Conservation (phyloP, 1,284 basidiomycete species). For the Vanrija pseudolonga region DNA sequence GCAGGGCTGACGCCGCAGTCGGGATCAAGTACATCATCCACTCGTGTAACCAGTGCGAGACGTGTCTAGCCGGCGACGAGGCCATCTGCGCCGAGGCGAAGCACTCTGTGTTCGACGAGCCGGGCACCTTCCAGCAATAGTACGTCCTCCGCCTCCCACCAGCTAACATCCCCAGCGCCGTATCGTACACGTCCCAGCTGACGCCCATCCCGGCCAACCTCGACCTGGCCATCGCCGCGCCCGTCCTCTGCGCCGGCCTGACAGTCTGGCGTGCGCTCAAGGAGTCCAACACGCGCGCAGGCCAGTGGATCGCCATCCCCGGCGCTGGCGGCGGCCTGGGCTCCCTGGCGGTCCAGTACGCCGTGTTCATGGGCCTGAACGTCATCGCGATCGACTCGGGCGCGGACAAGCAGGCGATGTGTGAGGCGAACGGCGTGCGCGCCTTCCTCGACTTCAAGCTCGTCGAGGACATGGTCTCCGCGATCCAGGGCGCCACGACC, state of each 20-base stretch:
- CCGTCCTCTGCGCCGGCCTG: slow-evolving; percentile 68
- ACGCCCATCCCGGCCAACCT: slow-evolving; percentile 68
- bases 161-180: slow-evolving; percentile 3
- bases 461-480: slow-evolving; percentile 30
- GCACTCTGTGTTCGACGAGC: slow-evolving; percentile 64
- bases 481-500: slow-evolving; percentile 55
- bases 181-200: slow-evolving; percentile 60
- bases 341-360: slow-evolving; percentile 65
- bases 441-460: slow-evolving; percentile 72
- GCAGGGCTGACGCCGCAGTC: slow-evolving; percentile 62
- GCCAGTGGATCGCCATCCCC: slow-evolving; percentile 72
- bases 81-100: slow-evolving; percentile 57
- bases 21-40: slow-evolving; percentile 78
- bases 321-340: slow-evolving; percentile 50
- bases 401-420: slow-evolving; percentile 66
- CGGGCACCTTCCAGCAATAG: slow-evolving; percentile 13
- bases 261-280: slow-evolving; percentile 71
- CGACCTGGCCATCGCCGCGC: slow-evolving; percentile 67
- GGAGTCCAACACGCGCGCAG: slow-evolving; percentile 61
- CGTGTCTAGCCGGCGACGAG: slow-evolving; percentile 66
- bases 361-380: slow-evolving; percentile 65
- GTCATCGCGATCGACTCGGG: slow-evolving; percentile 75
- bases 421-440: slow-evolving; percentile 67
- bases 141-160: background rate
- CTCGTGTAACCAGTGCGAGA: slow-evolving; percentile 66